Conservation (phyloP, 2,329 filamentous ascomycete genomes). For the Xenosphaeropsis pyriputrescens region DNA sequence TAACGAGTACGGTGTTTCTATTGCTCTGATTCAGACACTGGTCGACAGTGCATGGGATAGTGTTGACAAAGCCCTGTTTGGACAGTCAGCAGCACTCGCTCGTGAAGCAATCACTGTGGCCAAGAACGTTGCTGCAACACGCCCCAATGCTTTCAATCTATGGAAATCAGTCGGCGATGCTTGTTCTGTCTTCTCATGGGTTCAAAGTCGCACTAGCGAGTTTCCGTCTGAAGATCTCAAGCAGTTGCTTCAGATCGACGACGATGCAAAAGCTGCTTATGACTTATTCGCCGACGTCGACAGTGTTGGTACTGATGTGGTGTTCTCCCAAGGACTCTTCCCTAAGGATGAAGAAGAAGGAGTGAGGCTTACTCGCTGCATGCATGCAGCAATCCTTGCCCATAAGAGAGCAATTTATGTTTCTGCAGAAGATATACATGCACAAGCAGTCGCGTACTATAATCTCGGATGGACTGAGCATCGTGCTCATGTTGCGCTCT, state of each 20-base stretch:
- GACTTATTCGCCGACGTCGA: conserved; percentile 57
- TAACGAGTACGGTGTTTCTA: conserved; percentile 70
- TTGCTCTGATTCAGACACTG: conserved; percentile 78
- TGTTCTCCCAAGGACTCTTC: conserved; percentile 18
- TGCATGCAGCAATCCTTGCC: conserved; percentile 65
- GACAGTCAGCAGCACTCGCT: conserved; percentile 62
- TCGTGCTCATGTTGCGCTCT: conserved; percentile 57
- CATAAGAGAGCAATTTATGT: conserved; percentile 75
- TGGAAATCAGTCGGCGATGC: conserved; percentile 92
- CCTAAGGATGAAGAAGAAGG: conserved; percentile 16
- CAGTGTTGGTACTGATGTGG: conserved; percentile 31
- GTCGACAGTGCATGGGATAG: conserved; percentile 68
- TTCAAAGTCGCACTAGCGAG: conserved; percentile 50
- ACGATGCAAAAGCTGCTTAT: conserved; percentile 36
- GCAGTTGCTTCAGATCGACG: conserved; percentile 36
- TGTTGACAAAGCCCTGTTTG: conserved; percentile 73
- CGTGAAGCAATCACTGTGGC: conserved; percentile 55
- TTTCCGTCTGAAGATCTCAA: conserved; percentile 46
- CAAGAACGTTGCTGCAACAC: conserved; percentile 39
- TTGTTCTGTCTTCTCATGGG: conserved; percentile 67
- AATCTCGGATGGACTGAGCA: conserved; percentile 94
- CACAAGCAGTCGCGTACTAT: conserved; percentile 92
- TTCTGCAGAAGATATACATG: conserved; percentile 61
- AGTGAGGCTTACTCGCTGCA: conserved; percentile 36
- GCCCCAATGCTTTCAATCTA: conserved; percentile 70